A percentile compares a stretch with the other conserved stretches of the same genome.
Conservation (phyloP, 1,284 basidiomycete species). For the Apiotrichum domesticum region DNA sequence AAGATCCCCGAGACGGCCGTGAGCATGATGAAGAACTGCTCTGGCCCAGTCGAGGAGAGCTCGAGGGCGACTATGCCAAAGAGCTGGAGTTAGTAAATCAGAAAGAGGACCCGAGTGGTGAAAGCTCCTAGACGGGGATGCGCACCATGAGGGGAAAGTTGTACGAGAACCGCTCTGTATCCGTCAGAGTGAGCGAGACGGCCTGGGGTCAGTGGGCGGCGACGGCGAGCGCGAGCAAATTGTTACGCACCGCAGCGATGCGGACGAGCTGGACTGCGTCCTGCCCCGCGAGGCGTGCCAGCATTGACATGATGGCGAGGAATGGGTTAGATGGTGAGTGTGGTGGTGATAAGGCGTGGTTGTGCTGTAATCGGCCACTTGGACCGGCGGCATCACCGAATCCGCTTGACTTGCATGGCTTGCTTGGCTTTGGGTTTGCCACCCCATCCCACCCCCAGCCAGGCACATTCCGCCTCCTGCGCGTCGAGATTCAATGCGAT, state of each 20-base stretch:
- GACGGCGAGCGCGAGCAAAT: not conserved
- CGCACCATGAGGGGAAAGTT: constrained; percentile 41
- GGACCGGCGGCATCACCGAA: no score
- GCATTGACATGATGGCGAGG: no score
- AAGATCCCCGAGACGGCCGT: constrained; percentile 28
- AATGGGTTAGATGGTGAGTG: no score
- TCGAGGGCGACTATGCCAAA: constrained; percentile 38
- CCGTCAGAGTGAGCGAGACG: constrained; percentile 26
- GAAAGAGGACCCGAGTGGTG: not conserved
- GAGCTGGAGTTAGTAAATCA: constrained; percentile 19
- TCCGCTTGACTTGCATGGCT: no score
- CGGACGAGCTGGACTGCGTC: constrained; percentile 31
- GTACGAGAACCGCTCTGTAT: constrained; percentile 19
- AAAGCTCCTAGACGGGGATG: not conserved
- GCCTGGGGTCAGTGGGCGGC: constrained; percentile 3
- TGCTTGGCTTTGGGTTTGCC: no score
- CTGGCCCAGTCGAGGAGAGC: constrained; percentile 22
- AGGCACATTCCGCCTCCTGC: no score
- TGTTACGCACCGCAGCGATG: constrained; percentile 20
- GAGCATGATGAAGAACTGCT: constrained; percentile 34
- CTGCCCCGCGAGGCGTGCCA: not conserved
- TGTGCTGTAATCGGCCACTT: no score
- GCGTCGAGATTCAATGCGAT: no score
- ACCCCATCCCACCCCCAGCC: no score
- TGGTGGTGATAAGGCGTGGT: no score